Evolutionary conservation across 164 flowering plant genomes (phyloP).

Genomic region (Chimonanthus salicifolius): DNA sequence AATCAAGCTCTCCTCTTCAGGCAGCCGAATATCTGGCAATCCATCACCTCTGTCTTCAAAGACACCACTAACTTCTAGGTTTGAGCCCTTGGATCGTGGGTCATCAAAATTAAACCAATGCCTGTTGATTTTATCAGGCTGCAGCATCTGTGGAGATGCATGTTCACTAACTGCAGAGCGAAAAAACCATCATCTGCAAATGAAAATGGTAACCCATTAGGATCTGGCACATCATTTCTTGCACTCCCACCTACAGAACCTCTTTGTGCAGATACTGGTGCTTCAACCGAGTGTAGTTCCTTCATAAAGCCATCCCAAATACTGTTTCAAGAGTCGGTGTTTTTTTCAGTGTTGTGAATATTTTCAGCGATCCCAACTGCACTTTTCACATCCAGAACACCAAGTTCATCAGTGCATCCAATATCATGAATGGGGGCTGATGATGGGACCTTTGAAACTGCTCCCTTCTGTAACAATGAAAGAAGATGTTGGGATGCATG

Average conservation of each 20-base stretch:
- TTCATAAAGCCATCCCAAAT: slow-evolving; percentile 90
- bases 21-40: slow-evolving; percentile 36
- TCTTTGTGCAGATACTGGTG: slow-evolving; percentile 65
- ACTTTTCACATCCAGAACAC: slow-evolving; percentile 18
- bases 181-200: slow-evolving; percentile 20
- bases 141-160: slow-evolving; percentile 25
- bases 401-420: slow-evolving; percentile 17
- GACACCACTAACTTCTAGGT: slow-evolving; percentile 18
- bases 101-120: slow-evolving; percentile 35
- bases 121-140: slow-evolving; percentile 29
- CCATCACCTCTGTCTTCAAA: slow-evolving; percentile 27
- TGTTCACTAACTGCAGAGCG: slow-evolving; percentile 20
- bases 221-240: slow-evolving; percentile 28
- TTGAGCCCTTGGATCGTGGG: slow-evolving; percentile 29
- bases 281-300: slow-evolving; percentile 75
- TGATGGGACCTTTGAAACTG: slow-evolving; percentile 16
- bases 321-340: slow-evolving; percentile 77
- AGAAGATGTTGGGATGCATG: slow-evolving; percentile 86
- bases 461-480: slow-evolving; percentile 68
- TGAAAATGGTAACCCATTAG: slow-evolving; percentile 34
- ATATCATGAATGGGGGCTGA: slow-evolving; percentile 21
- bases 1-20: slow-evolving; percentile 73
- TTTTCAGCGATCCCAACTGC: slow-evolving; percentile 17
- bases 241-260: slow-evolving; percentile 37
- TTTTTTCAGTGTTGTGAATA: slow-evolving; percentile 27